Conservation (phyloP, 148 eudicot species). For the Heliosperma pusillum region DNA sequence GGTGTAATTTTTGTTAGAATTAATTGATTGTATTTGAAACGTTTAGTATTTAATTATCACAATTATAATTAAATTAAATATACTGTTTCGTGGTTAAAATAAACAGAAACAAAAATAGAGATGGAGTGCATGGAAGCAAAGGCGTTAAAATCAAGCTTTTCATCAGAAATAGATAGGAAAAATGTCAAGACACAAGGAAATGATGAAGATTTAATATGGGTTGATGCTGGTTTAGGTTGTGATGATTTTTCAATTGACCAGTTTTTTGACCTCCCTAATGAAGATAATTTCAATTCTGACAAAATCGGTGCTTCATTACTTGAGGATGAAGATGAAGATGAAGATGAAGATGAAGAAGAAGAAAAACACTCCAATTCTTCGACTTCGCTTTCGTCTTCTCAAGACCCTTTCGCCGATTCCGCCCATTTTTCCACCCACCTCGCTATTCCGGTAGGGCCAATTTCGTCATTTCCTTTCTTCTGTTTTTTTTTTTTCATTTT, state of each 20-base stretch:
- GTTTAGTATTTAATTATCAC: too few species aligned
- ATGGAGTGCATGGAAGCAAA: conserved; percentile 77
- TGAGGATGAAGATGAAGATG: conserved; percentile 15
- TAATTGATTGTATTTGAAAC: too few species aligned
- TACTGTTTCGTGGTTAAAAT: too few species aligned
- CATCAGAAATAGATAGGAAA: conserved; percentile 44
- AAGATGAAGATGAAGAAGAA: conserved; percentile 29
- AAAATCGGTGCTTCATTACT: not conserved
- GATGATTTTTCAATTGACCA: conserved; percentile 79
- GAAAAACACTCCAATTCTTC: conserved; percentile 41
- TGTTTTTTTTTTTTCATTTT: not conserved
- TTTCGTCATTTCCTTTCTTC: conserved; percentile 21
- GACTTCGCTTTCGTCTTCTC: conserved; percentile 38
- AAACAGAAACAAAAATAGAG: not conserved
- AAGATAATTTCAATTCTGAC: conserved; percentile 30
- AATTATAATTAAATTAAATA: too few species aligned
- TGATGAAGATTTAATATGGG: conserved; percentile 41
- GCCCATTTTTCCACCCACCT: conserved; percentile 40
- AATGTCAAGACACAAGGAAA: conserved; percentile 27
- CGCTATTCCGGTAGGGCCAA: conserved; percentile 54
- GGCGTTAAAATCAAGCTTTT: conserved; percentile 73
- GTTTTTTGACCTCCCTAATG: conserved; percentile 61
- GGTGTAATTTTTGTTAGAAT: not conserved
- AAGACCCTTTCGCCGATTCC: conserved; percentile 37
- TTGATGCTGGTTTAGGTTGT: conserved; percentile 27